phyloP scores from a whole-genome alignment of 495 filamentous ascomycete species.

The Penicillium alfredii region DNA sequence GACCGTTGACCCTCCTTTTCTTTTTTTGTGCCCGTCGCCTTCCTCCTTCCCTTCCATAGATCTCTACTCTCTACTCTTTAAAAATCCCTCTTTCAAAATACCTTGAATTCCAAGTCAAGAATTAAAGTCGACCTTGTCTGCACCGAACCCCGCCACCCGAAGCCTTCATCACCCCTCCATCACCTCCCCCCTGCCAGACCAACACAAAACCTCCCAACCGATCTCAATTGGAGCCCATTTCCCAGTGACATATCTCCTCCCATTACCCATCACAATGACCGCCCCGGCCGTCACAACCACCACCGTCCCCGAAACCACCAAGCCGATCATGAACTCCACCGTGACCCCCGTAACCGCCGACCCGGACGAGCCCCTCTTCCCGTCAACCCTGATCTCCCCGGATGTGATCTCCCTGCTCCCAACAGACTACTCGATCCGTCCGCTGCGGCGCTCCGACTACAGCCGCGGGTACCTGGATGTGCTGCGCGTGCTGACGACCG shows the following conservation, averaged over 20 bases:
- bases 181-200: no score
- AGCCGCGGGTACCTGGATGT: constrained; percentile 74
- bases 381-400: constrained; percentile 68
- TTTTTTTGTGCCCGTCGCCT: not conserved
- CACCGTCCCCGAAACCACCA: constrained; percentile 11
- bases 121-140: no score
- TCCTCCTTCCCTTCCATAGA: not conserved
- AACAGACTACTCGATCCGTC: constrained; percentile 73
- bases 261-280: constrained; percentile 9
- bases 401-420: constrained; percentile 66
- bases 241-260: no score
- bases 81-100: no score
- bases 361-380: constrained; percentile 62
- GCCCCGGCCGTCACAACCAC: constrained; percentile 12
- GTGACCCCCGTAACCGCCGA: constrained; percentile 43
- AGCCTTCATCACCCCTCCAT: no score
- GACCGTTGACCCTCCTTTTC: constrained; percentile 4
- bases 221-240: not conserved
- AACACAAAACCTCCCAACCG: not conserved
- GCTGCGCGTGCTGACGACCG: constrained; percentile 83
- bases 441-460: constrained; percentile 74
- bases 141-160: no score
- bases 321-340: constrained; percentile 30
- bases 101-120: no score
- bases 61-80: no score